Conservation (phyloP, 495 filamentous ascomycete genomes). For the Podospora australis region DNA sequence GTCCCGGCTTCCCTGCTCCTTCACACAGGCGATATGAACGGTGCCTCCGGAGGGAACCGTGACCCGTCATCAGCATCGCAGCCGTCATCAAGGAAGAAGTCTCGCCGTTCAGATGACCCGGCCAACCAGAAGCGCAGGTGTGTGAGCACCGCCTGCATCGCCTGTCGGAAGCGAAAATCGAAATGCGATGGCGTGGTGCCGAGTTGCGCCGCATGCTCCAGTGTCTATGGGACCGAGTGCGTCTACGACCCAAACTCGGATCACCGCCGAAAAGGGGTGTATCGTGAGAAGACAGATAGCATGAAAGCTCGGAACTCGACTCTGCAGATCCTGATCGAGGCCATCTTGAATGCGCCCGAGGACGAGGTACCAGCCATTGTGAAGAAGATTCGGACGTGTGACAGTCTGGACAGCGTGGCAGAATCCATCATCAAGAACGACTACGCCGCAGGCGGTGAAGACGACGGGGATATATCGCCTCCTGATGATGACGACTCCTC, state of each 20-base stretch:
- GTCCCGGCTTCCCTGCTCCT: neutral
- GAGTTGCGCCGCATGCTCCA: slow-evolving; percentile 88
- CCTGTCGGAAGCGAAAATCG: slow-evolving; percentile 82
- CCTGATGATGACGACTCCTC: slow-evolving; percentile 31
- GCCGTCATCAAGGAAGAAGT: slow-evolving; percentile 42
- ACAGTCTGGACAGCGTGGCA: slow-evolving; percentile 84
- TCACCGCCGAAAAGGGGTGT: slow-evolving; percentile 92
- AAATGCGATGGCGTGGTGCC: slow-evolving; percentile 95
- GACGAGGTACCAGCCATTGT: slow-evolving; percentile 78
- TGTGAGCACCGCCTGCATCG: slow-evolving; percentile 89
- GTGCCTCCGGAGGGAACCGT: slow-evolving; percentile 27
- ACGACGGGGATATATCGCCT: slow-evolving; percentile 13
- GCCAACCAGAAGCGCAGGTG: slow-evolving; percentile 71
- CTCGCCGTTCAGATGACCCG: slow-evolving; percentile 41
- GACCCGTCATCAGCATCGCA: slow-evolving; percentile 9
- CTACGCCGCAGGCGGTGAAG: slow-evolving; percentile 38
- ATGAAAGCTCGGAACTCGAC: slow-evolving; percentile 83
- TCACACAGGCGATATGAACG: slow-evolving; percentile 1
- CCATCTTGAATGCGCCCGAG: slow-evolving; percentile 81
- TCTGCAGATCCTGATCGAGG: slow-evolving; percentile 84
- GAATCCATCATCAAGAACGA: slow-evolving; percentile 57
- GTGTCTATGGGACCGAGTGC: slow-evolving; percentile 89
- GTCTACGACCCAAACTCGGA: slow-evolving; percentile 95
- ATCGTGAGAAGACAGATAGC: slow-evolving; percentile 88
- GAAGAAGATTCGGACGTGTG: slow-evolving; percentile 81